Base-by-base conservation (phyloP, 257 asterid genomes). In the Solanum sejunctum region DNA sequence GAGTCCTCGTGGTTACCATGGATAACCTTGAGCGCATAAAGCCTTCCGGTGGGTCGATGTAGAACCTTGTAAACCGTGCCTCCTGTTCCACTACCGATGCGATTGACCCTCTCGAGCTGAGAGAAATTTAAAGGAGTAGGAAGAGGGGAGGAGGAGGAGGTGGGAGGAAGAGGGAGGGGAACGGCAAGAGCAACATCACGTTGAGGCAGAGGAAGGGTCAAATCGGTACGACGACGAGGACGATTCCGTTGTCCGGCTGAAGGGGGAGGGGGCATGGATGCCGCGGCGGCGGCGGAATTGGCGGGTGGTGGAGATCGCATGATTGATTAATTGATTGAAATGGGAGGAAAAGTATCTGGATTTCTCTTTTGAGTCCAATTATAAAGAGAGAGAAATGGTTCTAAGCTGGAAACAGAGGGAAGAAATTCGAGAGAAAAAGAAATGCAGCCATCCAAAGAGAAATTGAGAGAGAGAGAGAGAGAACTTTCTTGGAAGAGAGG, bases 61-160 rank as follows among this genome's bases (percentile, higher is more conserved):
- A 93, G 79, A 69, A 95, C 99, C 45, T 95, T 95, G 94, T 95
- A 95, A 41, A 95, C 99, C 23, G 98, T 95, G 0, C 99, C 99
- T 0, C 99, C 98, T 60, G 93, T 92, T 13, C 98, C 98, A 85
- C 97, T 92, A 1, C 99, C 99, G 92, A 95, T 91, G 84, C 99
- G 93, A 85, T 91, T 89, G 80, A 93, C 32, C 17, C 99, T 94
- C 71, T 94, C 99, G 10, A 95, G 97, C 83, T 94, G 91, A 79
- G 93, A 88, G 93, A 92, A 93, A 54, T 87, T 85, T 4, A 91
- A 82, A 36, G 89, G 93, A 26, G 83, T 86, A 41, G 58, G 84
- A 54, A 87, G 52, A 57, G 85, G 28, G 79, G 87, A 41, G 81
- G 87, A 3, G 41, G 88, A 18, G 16, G 89, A 20, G 13, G 85